Evolutionary conservation across 176 grass and related monocot species (phyloP), one percentile per base, ranked within the genome.

Genomic region (Avena atlantica): DNA sequence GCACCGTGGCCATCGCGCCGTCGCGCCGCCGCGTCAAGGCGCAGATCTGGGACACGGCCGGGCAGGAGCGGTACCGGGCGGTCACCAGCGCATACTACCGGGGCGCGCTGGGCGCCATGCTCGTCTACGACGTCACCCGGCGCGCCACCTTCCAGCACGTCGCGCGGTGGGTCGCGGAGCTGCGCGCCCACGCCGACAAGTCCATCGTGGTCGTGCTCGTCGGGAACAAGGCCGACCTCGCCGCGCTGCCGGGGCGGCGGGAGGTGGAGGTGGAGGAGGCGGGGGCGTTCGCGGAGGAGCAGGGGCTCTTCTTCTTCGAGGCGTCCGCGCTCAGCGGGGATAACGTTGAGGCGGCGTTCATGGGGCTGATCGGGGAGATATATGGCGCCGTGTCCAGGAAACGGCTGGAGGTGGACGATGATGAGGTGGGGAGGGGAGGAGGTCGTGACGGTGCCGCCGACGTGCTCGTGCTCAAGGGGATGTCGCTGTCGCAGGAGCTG

Each of bases 11-110:
- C 13, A 75, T 91, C 44, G 51, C 17, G 1, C 40, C 40, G 6
- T 42, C 40, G 40, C 45, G 86, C 1, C 88, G 88, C 19, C 81
- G 58, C 9, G 64, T 92, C 70, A 93, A 93, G 83, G 89, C 92
- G 3, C 92, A 93, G 86, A 91, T 93, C 78, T 93, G 92, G 92
- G 92, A 93, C 83, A 93, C 92, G 2, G 92, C 92, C 3, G 92
- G 92, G 2, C 92, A 93, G 68, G 88, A 92, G 85, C 63, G 81
- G 42, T 96, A 97, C 80, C 69, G 95, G 61, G 95, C 95, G 29
- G 91, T 98, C 27, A 98, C 95, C n/a, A 89, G 89, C 79, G 93
- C 95, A 19, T 98, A 98, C 82, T 95, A 98, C 88, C 89, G 93
- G 3, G 95, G 95, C 59, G 95, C 95, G 2, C 89, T 97, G 0